Base-by-base conservation (phyloP, 169 alveolate species). In the Plasmodium gaboni region DNA sequence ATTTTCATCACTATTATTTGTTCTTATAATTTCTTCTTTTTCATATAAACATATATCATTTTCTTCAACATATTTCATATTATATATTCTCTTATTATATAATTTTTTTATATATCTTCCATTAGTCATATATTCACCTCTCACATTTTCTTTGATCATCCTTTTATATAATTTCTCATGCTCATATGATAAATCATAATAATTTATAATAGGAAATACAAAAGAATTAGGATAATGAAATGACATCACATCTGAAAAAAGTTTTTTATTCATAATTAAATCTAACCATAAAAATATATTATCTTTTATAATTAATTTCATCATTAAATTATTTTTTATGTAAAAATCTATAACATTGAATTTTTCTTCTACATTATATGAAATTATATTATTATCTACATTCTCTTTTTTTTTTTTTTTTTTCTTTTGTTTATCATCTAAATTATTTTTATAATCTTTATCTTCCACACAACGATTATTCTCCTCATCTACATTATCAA, bases 141-240 rank as follows among this genome's bases (percentile, higher is more conserved):
- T 19, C 7, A 38, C 9, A 7, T 5, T 38, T 38, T 6, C 46
- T 38, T 38, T 38, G 1, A 78, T 32, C 22, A 19, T n/a, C 38
- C 13, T 70, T 24, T 10, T 12, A 63, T 83, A 83, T 19, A 15
- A 22, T 22, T 19, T 42, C 42, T 83, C 91, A 63, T 83, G 53
- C 46, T 38, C 44, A 32, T 61, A 26, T 12, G 28, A 19, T 32
- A 48, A 44, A 51, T 83, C 91, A 65, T 83, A 83, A 83, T 68
- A 53, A 50, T 83, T 83, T 55, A 83, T 55, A 17, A 83, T 6
- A 9, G 91, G 91, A 57, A 83, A 57, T n/a, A 50, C 46, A 53
- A 69, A 83, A 19, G 91, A 83, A 13, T 74, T n/a, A n/a, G 91
- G 91, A 50, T 57, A 83, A 15, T 69, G 57, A n/a, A 83, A 55